These are phyloP conservation scores for Harrya chromipes DNA, from an alignment of 768 basidiomycete species.

Conservation along the genomic window DNA sequence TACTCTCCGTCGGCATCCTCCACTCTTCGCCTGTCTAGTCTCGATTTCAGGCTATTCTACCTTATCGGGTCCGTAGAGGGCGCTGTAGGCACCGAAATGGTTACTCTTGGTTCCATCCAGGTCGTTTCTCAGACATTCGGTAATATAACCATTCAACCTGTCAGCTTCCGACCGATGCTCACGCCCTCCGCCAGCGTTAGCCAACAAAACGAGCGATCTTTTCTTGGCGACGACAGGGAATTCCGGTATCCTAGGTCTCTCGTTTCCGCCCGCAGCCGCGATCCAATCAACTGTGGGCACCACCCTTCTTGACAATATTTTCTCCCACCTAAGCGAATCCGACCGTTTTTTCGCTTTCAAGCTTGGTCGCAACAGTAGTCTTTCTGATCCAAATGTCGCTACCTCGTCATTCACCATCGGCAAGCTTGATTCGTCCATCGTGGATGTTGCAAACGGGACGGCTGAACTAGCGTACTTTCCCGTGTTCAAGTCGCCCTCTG, in stretches of 20 bases:
- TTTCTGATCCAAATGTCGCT: slow-evolving; percentile 13
- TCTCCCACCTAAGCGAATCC: slow-evolving; percentile 38
- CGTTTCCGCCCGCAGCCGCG: slow-evolving; percentile 47
- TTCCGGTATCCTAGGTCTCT: slow-evolving; percentile 56
- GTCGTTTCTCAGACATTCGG: slow-evolving; percentile 50
- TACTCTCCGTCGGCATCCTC: slow-evolving; percentile 35
- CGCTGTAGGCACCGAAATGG: slow-evolving; percentile 46
- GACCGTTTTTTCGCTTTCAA: slow-evolving; percentile 50
- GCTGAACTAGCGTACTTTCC: slow-evolving; percentile 35
- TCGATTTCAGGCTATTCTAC: slow-evolving; percentile 45
- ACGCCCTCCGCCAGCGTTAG: slow-evolving; percentile 37
- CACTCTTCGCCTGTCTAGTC: slow-evolving; percentile 31
- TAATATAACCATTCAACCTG: slow-evolving; percentile 13
- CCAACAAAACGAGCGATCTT: slow-evolving; percentile 41
- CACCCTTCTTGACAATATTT: slow-evolving; percentile 47
- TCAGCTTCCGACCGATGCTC: neutral
- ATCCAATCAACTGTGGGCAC: slow-evolving; percentile 43
- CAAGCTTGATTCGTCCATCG: slow-evolving; percentile 37
- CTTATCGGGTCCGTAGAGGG: slow-evolving; percentile 53
- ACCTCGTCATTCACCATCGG: slow-evolving; percentile 53
- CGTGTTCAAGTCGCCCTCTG: slow-evolving; percentile 36
- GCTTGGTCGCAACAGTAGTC: slow-evolving; percentile 37
- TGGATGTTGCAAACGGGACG: slow-evolving; percentile 26
- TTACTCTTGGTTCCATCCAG: slow-evolving; percentile 44
- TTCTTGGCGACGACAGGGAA: slow-evolving; percentile 44